Evolutionary conservation across 1,284 basidiomycete species (phyloP).

Genomic region (Hypsizygus ulmarius): DNA sequence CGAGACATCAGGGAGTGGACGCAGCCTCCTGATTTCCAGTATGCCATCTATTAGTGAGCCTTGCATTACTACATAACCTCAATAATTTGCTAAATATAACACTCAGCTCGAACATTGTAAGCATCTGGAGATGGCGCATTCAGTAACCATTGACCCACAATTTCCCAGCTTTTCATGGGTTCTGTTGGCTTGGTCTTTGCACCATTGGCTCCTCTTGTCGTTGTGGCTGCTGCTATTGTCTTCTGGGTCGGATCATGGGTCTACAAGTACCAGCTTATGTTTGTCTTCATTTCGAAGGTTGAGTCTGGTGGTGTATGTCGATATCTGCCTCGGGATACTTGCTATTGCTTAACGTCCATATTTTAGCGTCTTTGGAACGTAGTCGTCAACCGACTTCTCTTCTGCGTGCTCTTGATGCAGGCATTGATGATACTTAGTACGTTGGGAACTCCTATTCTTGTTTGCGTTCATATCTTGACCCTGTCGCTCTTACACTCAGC

Average conservation of each 20-base stretch:
- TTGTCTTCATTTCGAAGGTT: slow-evolving; percentile 83
- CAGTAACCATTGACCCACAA: slow-evolving; percentile 8
- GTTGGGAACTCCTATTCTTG: slow-evolving; percentile 30
- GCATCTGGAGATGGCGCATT: slow-evolving; percentile 14
- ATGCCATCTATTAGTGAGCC: slow-evolving; percentile 83
- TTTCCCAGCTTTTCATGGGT: slow-evolving; percentile 74
- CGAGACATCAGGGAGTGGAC: slow-evolving; percentile 96
- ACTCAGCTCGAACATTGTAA: slow-evolving; percentile 64
- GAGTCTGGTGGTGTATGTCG: slow-evolving; percentile 84
- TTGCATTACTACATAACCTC: background rate
- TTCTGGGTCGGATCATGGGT: slow-evolving; percentile 83
- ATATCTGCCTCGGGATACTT: slow-evolving; percentile 3
- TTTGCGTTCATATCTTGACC: background rate
- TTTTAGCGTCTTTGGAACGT: slow-evolving; percentile 88
- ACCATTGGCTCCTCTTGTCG: slow-evolving; percentile 86
- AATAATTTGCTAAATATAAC: slow-evolving; percentile 11
- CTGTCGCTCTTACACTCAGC: slow-evolving; percentile 44
- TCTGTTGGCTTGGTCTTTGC: slow-evolving; percentile 89
- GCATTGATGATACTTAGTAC: slow-evolving; percentile 82
- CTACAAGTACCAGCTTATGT: slow-evolving; percentile 94
- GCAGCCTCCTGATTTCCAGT: slow-evolving; percentile 91
- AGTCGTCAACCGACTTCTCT: slow-evolving; percentile 80
- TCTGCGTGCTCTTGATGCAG: slow-evolving; percentile 79
- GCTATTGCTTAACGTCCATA: background rate
- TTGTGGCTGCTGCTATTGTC: slow-evolving; percentile 70